Conservation (phyloP, 2,329 filamentous ascomycete genomes). For the Pyrenophora seminiperda region DNA sequence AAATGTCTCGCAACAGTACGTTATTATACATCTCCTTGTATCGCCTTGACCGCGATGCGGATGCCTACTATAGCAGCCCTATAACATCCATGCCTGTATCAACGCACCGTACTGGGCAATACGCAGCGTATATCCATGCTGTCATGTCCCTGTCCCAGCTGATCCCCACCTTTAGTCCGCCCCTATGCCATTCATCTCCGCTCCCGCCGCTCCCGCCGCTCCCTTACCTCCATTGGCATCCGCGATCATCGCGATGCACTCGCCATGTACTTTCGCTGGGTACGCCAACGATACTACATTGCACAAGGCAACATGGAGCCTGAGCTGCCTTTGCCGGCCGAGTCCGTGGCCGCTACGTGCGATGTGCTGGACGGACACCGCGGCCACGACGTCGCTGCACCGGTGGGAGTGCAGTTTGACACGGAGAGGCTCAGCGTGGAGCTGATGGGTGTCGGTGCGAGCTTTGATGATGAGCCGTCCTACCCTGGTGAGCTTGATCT, state of each 20-base stretch:
- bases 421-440: constrained; percentile 1
- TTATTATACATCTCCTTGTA: neutral
- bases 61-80: too few relatives aligned
- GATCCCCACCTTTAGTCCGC: constrained; percentile 7
- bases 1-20: constrained; percentile 17
- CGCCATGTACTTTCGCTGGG: constrained; percentile 32
- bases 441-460: constrained; percentile 6
- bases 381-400: neutral
- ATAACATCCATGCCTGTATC: neutral
- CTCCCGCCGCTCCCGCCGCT: constrained; percentile 21
- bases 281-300: constrained; percentile 20
- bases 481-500: constrained; percentile 15
- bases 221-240: constrained; percentile 27
- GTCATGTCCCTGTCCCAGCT: neutral
- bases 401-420: constrained; percentile 1
- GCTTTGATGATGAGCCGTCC: constrained; percentile 5
- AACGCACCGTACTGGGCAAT: neutral
- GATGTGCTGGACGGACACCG: neutral
- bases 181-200: constrained; percentile 9
- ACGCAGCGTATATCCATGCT: neutral
- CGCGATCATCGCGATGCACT: constrained; percentile 29
- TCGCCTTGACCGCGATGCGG: too few relatives aligned
- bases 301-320: neutral
- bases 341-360: constrained; percentile 70
- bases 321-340: constrained; percentile 73